Evolutionary conservation across 139 green algal species (phyloP), one percentile per base, ranked within the genome.

Genomic region (Nannochloris sp.): DNA sequence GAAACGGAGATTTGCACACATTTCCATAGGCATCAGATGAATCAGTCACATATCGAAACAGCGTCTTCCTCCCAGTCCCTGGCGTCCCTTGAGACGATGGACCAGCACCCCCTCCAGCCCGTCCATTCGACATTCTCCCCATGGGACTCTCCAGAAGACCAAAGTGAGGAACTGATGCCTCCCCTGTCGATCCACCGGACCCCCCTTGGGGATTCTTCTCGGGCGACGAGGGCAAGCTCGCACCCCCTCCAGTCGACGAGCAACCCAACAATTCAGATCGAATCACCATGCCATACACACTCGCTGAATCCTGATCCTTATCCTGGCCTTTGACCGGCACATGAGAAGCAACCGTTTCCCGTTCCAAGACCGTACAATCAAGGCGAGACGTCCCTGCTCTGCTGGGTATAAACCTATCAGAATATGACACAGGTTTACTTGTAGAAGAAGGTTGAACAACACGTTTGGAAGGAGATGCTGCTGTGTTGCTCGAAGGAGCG

Each of bases 401-500:
- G 4, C 74, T 85, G 4, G 88, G 88, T 27, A 95, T 93, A 67
- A 95, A 92, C 4, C 88, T 58, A 63, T 95, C 88, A 27, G 73
- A 84, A 62, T 92, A 94, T 12, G 71, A 78, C 8, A 94, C 19
- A 8, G n/a, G 57, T 10, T 44, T 54, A 15, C 49, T 48, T 31
- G 64, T 53, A 19, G 16, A 25, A 19, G 46, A 40, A 40, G 34
- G 34, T 11, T 40, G 34, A 40, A 40, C 34, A 11, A 40, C 34
- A 11, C 34, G 34, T 40, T 40, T 40, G 34, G 5, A 40, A 40
- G 34, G 34, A 40, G 34, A 40, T 40, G 34, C 34, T 40, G 34
- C 34, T 40, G 34, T 0, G 34, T 40, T 40, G 34, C 34, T 40
- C 34, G 34, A 40, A 40, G 34, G 34, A 40, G 34, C 34, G 34